Evolutionary conservation across 208 protist species (phyloP).

Genomic region (Angomonas deanei): DNA sequence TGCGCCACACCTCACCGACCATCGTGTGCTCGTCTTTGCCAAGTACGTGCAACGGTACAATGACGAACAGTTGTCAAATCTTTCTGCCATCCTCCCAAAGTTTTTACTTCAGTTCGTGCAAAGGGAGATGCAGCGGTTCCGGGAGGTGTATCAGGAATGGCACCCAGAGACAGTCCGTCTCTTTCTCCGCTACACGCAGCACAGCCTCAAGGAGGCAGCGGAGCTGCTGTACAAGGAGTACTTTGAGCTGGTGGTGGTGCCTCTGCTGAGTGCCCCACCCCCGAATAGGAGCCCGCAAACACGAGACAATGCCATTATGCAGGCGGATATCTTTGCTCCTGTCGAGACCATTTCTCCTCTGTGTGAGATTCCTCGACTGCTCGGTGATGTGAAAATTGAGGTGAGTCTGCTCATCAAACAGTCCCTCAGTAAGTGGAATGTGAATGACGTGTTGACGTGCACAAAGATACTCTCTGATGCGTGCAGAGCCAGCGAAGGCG

Average conservation of each 20-base stretch:
- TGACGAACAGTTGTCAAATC: no score
- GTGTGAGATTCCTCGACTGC: not conserved
- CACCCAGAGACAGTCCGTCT: not conserved
- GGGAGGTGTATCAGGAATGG: not conserved
- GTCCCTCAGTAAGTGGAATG: not conserved
- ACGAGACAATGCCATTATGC: no score
- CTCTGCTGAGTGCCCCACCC: not conserved
- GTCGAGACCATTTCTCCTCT: not conserved
- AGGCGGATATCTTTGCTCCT: no score
- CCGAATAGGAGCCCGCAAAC: not conserved
- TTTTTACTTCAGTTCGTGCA: not conserved
- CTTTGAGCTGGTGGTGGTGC: not conserved
- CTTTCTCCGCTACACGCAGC: not conserved
- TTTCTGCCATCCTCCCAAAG: not conserved
- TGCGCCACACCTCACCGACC: no score
- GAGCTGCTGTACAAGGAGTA: not conserved
- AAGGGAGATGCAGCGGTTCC: not conserved
- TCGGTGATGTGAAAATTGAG: not conserved
- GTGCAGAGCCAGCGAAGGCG: not conserved
- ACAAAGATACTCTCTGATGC: not conserved
- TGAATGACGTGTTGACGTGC: not conserved
- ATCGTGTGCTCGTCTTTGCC: no score
- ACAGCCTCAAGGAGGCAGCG: not conserved
- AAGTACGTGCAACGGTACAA: no score
- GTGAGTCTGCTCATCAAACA: not conserved